Evolutionary conservation across 257 asterid genomes (phyloP).

Genomic region (Prunella vulgaris): DNA sequence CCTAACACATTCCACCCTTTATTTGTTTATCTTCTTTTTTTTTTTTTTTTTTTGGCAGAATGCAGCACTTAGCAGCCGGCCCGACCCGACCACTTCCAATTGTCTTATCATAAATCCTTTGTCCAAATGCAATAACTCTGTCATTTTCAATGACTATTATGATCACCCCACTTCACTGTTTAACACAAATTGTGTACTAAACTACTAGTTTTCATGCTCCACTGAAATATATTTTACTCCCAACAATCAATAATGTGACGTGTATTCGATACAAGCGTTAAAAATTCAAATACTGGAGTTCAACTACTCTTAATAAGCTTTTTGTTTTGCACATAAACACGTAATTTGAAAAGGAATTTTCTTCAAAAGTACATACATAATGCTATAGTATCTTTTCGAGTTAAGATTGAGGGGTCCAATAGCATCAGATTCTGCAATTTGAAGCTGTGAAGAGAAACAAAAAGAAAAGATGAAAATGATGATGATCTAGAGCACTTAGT

Average conservation of each 20-base stretch:
- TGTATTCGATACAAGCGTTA: too few relatives aligned
- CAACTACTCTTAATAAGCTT: neutral
- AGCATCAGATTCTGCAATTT: slow-evolving; percentile 66
- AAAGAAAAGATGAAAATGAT: neutral
- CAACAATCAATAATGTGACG: too few relatives aligned
- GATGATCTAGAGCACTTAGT: neutral
- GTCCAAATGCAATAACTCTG: neutral
- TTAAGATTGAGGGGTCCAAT: neutral
- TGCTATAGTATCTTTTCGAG: neutral
- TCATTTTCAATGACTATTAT: neutral
- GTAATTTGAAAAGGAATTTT: neutral
- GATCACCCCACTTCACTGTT: slow-evolving; percentile 2
- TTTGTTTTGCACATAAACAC: neutral
- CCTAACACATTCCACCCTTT: neutral
- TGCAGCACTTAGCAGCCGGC: neutral
- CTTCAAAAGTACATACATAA: neutral
- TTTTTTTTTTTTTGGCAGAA: neutral
- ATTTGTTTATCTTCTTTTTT: neutral
- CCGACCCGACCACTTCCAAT: neutral
- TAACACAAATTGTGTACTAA: neutral
- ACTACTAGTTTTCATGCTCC: neutral
- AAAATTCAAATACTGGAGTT: neutral
- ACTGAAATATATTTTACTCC: too few relatives aligned
- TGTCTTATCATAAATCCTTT: neutral
- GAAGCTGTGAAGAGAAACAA: slow-evolving; percentile 47